Conservation (phyloP, 208 protist genomes). For the Phytomonas sp. region DNA sequence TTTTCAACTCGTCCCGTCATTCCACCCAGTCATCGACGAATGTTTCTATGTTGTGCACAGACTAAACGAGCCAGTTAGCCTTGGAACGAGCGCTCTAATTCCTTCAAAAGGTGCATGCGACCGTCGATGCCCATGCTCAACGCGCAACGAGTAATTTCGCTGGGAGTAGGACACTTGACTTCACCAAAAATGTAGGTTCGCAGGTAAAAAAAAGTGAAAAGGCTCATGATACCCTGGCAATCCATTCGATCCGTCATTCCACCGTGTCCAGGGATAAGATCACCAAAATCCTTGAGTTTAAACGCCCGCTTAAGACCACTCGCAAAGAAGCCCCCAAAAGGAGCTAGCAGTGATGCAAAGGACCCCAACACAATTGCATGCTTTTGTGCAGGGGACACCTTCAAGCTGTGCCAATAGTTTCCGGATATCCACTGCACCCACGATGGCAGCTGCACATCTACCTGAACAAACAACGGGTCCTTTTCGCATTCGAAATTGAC, state of each 20-base stretch:
- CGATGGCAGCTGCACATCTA: constrained; percentile 38
- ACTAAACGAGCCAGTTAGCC: neutral
- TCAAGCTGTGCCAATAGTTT: constrained; percentile 30
- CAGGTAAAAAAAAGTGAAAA: constrained; percentile 89
- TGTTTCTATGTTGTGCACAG: neutral
- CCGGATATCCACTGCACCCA: constrained; percentile 49
- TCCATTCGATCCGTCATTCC: constrained; percentile 98
- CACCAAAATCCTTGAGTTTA: constrained; percentile 97
- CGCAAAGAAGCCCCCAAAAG: constrained; percentile 98
- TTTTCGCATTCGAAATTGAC: constrained; percentile 43
- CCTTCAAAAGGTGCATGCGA: neutral
- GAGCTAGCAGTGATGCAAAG: constrained; percentile 95
- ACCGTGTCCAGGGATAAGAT: constrained; percentile 97
- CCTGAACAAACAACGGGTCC: constrained; percentile 67
- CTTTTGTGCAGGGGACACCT: constrained; percentile 77
- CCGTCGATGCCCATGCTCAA: constrained; percentile 11
- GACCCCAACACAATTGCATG: constrained; percentile 93
- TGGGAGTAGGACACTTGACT: constrained; percentile 32
- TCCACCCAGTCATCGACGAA: neutral
- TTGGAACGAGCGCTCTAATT: constrained; percentile 2
- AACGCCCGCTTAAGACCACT: constrained; percentile 96
- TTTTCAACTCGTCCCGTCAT: neutral
- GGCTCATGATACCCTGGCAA: constrained; percentile 95
- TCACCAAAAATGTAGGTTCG: constrained; percentile 62
- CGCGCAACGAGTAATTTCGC: constrained; percentile 43